phyloP scores from a whole-genome alignment of 1,284 basidiomycete genomes.

The Cutaneotrichosporon sp. region DNA sequence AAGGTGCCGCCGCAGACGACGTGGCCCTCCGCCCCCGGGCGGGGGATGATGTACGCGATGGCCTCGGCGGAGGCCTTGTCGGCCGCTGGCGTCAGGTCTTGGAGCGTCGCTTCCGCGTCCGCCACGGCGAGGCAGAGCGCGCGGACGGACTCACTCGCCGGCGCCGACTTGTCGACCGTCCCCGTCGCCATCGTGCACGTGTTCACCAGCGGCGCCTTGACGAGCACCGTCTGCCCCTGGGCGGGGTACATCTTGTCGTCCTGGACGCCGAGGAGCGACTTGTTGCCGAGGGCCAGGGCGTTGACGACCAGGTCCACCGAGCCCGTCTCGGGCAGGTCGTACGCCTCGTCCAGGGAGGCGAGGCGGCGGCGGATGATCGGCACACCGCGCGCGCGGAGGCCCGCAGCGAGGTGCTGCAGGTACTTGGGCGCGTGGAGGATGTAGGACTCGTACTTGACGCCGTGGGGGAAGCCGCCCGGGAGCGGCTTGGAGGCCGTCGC shows the following conservation, averaged over 20 bases:
- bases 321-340: slow-evolving; percentile 36
- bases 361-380: slow-evolving; percentile 46
- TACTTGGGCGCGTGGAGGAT: slow-evolving; percentile 52
- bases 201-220: slow-evolving; percentile 39
- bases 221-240: slow-evolving; percentile 51
- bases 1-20: slow-evolving; percentile 51
- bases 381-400: slow-evolving; percentile 40
- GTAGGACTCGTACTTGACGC: slow-evolving; percentile 45
- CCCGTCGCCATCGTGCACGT: slow-evolving; percentile 28
- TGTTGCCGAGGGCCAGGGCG: slow-evolving; percentile 53
- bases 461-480: slow-evolving; percentile 29
- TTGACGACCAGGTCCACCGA: slow-evolving; percentile 54
- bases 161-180: neutral
- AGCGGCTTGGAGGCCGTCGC: slow-evolving; percentile 19
- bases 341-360: slow-evolving; percentile 50
- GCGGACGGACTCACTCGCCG: slow-evolving; percentile 8
- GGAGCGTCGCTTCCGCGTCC: neutral
- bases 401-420: slow-evolving; percentile 41
- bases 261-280: slow-evolving; percentile 46
- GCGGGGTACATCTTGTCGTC: slow-evolving; percentile 49
- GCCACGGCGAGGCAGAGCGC: slow-evolving; percentile 4
- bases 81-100: neutral
- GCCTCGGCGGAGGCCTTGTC: slow-evolving; percentile 6
- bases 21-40: slow-evolving; percentile 51
- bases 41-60: slow-evolving; percentile 54